Evolutionary conservation across 2,329 filamentous ascomycete species (phyloP), one percentile per base, ranked within the genome.

Genomic region (Xylaria sp.): DNA sequence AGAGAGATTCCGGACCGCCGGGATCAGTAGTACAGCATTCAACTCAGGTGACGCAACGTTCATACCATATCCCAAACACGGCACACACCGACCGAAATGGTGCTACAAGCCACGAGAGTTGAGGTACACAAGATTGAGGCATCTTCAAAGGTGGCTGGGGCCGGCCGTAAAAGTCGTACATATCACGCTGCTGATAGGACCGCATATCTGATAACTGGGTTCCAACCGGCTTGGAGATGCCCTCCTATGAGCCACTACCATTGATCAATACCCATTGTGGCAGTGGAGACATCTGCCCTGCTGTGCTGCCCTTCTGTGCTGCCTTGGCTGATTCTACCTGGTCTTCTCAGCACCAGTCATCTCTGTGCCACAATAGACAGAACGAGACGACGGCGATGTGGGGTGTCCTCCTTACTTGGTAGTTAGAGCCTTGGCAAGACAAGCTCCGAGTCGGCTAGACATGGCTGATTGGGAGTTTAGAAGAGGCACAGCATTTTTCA

Each of bases 181-280:
- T 66, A 37, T 25, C n/a, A 61, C 56, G 32, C 44, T 48, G 37
- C 57, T 69, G 57, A 69, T 69, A 69, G 61, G 66, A 18, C n/a
- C 62, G 34, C 62, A 39, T 65, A 54, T 57, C 34, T 58, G 66
- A 58, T 61, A 54, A 54, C 44, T 58, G 44, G 44, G 39, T 48
- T 48, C 18, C 18, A 51, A 46, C 2, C 10, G 13, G 28, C 32
- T 68, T 64, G 55, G 50, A 60, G 39, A 44, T 34, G 54, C 39
- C 50, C 50, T 55, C 52, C 28, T 10, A 18, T 25, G 25, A 25
- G 20, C 25, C 34, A 20, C 41, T 50, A 39, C 50, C 55, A 65
- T 60, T 37, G 48, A 65, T 48, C 37, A 60, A 68, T 44, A 55
- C 55, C 56, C 10, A 56, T 39, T 55, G 34, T 34, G 23, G 50